phyloP scores from a whole-genome alignment of 176 grass and related monocot species.

The Pontederia crassipes region DNA sequence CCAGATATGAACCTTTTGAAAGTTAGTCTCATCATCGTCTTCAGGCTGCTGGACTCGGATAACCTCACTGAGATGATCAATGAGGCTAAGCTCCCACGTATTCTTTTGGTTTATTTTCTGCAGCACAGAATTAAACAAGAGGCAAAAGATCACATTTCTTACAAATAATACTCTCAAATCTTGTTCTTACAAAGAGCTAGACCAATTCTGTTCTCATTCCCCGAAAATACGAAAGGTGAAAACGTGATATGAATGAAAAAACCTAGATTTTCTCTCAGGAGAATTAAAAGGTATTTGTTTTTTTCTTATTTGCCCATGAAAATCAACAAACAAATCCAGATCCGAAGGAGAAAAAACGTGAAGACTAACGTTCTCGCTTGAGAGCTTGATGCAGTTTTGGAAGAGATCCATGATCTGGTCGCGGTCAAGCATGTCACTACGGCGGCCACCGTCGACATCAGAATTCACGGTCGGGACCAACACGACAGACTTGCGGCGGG shows the following conservation, averaged over 20 bases:
- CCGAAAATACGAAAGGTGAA: too few species aligned
- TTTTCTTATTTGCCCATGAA: not conserved
- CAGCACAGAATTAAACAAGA: not conserved
- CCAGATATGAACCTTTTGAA: conserved; percentile 69
- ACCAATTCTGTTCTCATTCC: too few species aligned
- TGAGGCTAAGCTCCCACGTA: conserved; percentile 87
- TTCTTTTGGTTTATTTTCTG: conserved; percentile 99
- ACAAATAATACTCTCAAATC: not conserved
- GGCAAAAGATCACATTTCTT: not conserved
- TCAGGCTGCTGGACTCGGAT: conserved; percentile 47
- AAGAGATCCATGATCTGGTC: conserved; percentile 86
- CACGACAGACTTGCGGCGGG: conserved; percentile 33
- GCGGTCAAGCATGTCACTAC: conserved; percentile 52
- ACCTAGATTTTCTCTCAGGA: too few species aligned
- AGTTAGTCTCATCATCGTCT: conserved; percentile 89
- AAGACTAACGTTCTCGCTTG: conserved; percentile 63
- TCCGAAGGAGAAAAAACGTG: not conserved
- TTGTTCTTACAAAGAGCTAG: too few species aligned
- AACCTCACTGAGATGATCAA: conserved; percentile 87
- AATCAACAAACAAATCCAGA: not conserved
- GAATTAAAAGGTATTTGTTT: too few species aligned
- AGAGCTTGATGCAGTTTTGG: conserved; percentile 94
- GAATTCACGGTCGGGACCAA: conserved; percentile 17
- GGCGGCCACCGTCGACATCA: not conserved
- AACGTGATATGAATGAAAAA: too few species aligned